These are phyloP conservation scores for Aotearoamyces nothofagi DNA, from an alignment of 2,329 filamentous ascomycete genomes.

Conservation along the genomic window DNA sequence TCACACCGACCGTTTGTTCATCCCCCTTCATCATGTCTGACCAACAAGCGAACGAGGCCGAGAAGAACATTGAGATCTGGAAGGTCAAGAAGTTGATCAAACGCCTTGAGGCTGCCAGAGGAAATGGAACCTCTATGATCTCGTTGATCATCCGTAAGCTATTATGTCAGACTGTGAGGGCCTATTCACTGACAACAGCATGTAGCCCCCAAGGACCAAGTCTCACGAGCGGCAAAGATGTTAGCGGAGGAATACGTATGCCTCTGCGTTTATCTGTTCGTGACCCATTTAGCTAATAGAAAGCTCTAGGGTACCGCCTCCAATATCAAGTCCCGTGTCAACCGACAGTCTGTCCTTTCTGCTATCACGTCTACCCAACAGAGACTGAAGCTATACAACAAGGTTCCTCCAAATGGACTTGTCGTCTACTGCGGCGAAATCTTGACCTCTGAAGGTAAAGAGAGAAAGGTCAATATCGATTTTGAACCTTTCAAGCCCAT, in stretches of 20 bases:
- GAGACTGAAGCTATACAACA: conserved; percentile 97
- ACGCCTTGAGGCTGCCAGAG: conserved; percentile 87
- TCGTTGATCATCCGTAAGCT: conserved; percentile 89
- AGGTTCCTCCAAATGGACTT: conserved; percentile 92
- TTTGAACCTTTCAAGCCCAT: conserved; percentile 99
- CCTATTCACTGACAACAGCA: conserved; percentile 9
- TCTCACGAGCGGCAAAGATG: conserved; percentile 96
- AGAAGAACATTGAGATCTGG: conserved; percentile 92
- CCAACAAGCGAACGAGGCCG: conserved; percentile 76
- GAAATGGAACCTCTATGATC: conserved; percentile 99
- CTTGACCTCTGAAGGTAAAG: conserved; percentile 94
- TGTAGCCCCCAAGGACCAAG: conserved; percentile 89
- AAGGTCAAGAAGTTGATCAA: conserved; percentile 99
- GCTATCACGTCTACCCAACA: conserved; percentile 99
- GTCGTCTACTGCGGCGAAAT: conserved; percentile 99
- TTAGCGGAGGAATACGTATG: conserved; percentile 99
- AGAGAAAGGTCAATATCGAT: conserved; percentile 99
- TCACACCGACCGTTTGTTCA: too few relatives aligned
- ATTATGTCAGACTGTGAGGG: neutral
- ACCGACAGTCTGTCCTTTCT: conserved; percentile 91
- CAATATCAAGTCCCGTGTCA: conserved; percentile 99
- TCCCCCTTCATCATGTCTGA: conserved; percentile 59
- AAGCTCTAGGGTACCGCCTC: conserved; percentile 71
- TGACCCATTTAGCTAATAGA: conserved; percentile 12
- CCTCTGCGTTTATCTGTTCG: conserved; percentile 10